phyloP scores from a whole-genome alignment of 2,329 filamentous ascomycete species.

The Mycogone perniciosa region DNA sequence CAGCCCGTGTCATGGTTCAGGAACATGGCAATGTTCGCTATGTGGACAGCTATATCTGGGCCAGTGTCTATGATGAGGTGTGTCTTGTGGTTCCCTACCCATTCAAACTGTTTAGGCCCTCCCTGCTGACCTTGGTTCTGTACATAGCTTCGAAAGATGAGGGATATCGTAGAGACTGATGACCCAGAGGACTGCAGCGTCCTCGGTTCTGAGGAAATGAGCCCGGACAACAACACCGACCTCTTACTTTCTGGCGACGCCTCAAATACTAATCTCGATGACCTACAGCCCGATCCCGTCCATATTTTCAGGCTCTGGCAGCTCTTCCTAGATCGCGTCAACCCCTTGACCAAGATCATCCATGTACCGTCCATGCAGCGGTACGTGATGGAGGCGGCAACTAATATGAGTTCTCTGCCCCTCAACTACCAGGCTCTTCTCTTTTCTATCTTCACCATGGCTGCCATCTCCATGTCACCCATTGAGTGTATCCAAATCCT shows the following conservation, averaged over 20 bases:
- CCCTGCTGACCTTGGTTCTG: background rate
- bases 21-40: slow-evolving; percentile 51
- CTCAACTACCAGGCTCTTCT: slow-evolving; percentile 55
- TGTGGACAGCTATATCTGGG: slow-evolving; percentile 50
- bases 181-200: slow-evolving; percentile 42
- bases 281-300: slow-evolving; percentile 57
- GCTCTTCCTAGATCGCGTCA: slow-evolving; percentile 65
- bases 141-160: slow-evolving; percentile 50
- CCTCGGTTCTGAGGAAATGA: slow-evolving; percentile 42
- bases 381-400: slow-evolving; percentile 56
- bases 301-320: slow-evolving; percentile 71
- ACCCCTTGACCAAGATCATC: slow-evolving; percentile 65
- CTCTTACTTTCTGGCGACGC: slow-evolving; percentile 41
- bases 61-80: slow-evolving; percentile 51
- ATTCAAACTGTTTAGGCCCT: too few relatives aligned
- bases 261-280: slow-evolving; percentile 34
- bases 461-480: slow-evolving; percentile 48
- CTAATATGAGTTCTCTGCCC: slow-evolving; percentile 47
- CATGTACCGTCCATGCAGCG: slow-evolving; percentile 65
- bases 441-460: slow-evolving; percentile 60
- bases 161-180: slow-evolving; percentile 48
- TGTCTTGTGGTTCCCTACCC: slow-evolving; percentile 16
- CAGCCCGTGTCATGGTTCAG: slow-evolving; percentile 47
- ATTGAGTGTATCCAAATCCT: slow-evolving; percentile 50
- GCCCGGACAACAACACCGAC: slow-evolving; percentile 47